A percentile compares a stretch with the other conserved stretches of the same genome.
These are phyloP conservation scores for Flueggea neowawraea DNA, from an alignment of 441 rosid genomes.

Conservation along the genomic window DNA sequence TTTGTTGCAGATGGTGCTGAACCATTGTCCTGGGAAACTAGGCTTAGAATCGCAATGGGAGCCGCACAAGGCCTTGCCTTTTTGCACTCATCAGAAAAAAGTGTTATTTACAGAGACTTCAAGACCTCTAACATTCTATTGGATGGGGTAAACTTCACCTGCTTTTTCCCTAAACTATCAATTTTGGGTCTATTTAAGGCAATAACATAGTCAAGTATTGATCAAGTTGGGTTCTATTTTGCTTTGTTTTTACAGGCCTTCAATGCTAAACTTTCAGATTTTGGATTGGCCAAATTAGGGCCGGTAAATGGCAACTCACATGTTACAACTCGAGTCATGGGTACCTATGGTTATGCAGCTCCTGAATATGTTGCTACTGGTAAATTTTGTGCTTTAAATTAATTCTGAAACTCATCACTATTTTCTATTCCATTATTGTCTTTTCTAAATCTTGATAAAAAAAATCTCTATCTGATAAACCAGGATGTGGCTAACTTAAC, in stretches of 20 bases:
- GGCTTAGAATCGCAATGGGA: conserved; percentile 67
- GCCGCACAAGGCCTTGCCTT: conserved; percentile 84
- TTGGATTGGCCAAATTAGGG: conserved; percentile 78
- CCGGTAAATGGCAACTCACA: conserved; percentile 71
- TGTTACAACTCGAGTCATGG: conserved; percentile 70
- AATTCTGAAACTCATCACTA: no score
- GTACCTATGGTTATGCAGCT: conserved; percentile 87
- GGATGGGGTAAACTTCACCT: conserved; percentile 43
- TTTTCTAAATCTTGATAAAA: no score
- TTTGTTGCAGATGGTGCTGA: conserved; percentile 48
- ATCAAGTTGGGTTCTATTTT: no score
- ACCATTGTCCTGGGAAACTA: conserved; percentile 54
- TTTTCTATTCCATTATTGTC: no score
- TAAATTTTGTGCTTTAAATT: conserved; percentile 8
- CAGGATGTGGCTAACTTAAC: no score
- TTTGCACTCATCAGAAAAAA: conserved; percentile 77
- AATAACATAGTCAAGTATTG: no score
- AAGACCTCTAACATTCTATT: conserved; percentile 86
- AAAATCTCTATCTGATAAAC: no score
- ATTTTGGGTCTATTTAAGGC: no score
- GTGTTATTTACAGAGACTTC: conserved; percentile 86
- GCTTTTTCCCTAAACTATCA: neutral
- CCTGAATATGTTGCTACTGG: conserved; percentile 87
- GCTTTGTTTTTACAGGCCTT: conserved; percentile 38
- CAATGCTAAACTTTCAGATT: conserved; percentile 81